Conservation (phyloP, 1,284 basidiomycete genomes). For the Anthracocystis walkeri region DNA sequence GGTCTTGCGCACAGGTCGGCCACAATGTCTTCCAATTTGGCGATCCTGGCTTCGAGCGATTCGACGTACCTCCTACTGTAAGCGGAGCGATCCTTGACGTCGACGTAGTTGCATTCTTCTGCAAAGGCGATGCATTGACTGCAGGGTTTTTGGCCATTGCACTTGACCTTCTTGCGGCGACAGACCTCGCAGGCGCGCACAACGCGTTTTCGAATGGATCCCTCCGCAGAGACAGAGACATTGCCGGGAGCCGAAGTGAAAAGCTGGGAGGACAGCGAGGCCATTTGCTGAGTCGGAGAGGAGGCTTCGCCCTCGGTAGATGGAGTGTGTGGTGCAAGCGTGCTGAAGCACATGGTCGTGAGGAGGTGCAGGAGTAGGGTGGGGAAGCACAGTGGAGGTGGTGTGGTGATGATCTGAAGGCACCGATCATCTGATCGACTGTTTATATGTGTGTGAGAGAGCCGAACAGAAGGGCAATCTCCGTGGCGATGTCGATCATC, state of each 20-base stretch:
- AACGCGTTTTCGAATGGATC: slow-evolving; percentile 42
- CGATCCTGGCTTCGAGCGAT: slow-evolving; percentile 41
- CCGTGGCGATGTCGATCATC: not conserved
- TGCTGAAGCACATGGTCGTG: slow-evolving; percentile 16
- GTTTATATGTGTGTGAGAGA: too few species aligned
- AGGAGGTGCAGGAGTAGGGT: not conserved
- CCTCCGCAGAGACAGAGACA: slow-evolving; percentile 10
- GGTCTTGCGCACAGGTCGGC: not conserved
- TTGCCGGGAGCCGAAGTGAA: not conserved
- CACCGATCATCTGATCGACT: too few species aligned
- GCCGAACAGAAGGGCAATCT: too few species aligned
- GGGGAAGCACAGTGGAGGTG: not conserved
- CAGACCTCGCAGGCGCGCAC: slow-evolving; percentile 54
- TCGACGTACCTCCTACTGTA: slow-evolving; percentile 57
- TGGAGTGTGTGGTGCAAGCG: slow-evolving; percentile 9
- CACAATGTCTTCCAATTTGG: slow-evolving; percentile 26
- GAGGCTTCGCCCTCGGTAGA: slow-evolving; percentile 8
- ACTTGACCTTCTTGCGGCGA: slow-evolving; percentile 58
- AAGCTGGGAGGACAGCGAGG: not conserved
- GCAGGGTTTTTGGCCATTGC: slow-evolving; percentile 55
- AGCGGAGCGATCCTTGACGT: slow-evolving; percentile 43
- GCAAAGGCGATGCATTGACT: slow-evolving; percentile 48
- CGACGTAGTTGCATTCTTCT: slow-evolving; percentile 50
- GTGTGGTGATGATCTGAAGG: not conserved
- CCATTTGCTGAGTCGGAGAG: not conserved